Base-by-base conservation (phyloP, 257 asterid species). In the Solanum appendiculatum region DNA sequence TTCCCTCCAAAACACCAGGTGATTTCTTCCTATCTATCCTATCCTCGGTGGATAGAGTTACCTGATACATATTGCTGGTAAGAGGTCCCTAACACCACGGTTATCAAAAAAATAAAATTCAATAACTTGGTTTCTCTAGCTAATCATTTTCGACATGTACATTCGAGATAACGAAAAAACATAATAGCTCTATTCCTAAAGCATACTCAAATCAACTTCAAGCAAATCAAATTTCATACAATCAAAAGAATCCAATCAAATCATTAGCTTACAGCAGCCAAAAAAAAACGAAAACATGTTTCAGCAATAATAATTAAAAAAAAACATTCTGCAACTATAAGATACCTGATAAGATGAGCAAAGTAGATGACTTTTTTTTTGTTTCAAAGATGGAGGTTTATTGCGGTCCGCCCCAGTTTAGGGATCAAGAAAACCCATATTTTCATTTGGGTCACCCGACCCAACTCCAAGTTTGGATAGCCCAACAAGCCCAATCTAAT, bases 121-220 rank as follows among this genome's bases (percentile, higher is more conserved):
- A 63, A 63, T 63, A 25, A 63, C 72, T 10, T 63, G 72, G 70
- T 10, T 1, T n/a, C 33, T 1, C 70, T 63, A 63, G 2, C 34
- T 63, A 63, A 25, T 90, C 95, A 87, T 91, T 89, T 68, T 89
- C 58, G 37, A 82, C 90, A 86, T 89, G 89, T 86, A 88, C 68
- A 87, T 93, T 92, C 51, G 88, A 86, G 86, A 97, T 92, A 90
- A 92, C 89, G 97, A 89, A 94, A 94, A 93, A 94, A 85, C 91
- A 92, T 15, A 84, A 94, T 90, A 37, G 98, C 95, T 91, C 90
- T 92, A 54, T 92, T 95, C 90, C 95, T 21, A 91, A 90, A 84
- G 92, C 42, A 85, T 94, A 98, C 95, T 80, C 91, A 93, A 90
- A 93, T 95, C 98, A 83, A 89, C 89, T 48, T 93, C 91, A 85